phyloP scores from a whole-genome alignment of 1,139 yeast species.

The Lipomyces yarrowii region DNA sequence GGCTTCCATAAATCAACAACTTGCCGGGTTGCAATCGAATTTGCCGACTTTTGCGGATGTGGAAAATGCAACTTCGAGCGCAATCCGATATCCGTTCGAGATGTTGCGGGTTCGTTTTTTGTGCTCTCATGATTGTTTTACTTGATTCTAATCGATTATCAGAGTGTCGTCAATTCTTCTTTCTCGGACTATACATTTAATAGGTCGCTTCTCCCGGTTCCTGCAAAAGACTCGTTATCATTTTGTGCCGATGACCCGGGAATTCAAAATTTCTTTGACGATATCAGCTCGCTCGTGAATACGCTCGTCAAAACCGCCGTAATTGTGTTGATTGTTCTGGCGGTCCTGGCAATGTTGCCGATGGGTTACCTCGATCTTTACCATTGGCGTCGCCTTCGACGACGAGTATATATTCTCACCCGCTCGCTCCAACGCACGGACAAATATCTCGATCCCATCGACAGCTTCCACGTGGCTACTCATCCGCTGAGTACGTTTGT shows the following conservation, averaged over 20 bases:
- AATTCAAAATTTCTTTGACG: constrained; percentile 42
- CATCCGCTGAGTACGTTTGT: constrained; percentile 24
- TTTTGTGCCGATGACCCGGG: constrained; percentile 37
- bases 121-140: neutral
- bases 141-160: neutral
- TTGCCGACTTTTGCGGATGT: constrained; percentile 64
- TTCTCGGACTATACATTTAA: constrained; percentile 30
- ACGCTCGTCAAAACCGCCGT: constrained; percentile 47
- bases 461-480: constrained; percentile 30
- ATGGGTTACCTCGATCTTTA: constrained; percentile 50
- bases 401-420: constrained; percentile 26
- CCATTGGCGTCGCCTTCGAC: constrained; percentile 53
- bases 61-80: constrained; percentile 51
- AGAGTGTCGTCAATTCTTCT: constrained; percentile 22
- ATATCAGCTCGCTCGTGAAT: constrained; percentile 42
- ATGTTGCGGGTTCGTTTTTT: constrained; percentile 44
- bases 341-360: constrained; percentile 48
- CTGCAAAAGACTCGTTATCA: constrained; percentile 28
- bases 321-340: constrained; percentile 46
- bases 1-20: constrained; percentile 54
- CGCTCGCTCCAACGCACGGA: constrained; percentile 25
- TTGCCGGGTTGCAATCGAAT: constrained; percentile 50
- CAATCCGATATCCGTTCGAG: constrained; percentile 58
- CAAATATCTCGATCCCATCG: constrained; percentile 33
- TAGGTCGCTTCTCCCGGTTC: constrained; percentile 38